A percentile compares a stretch with the other conserved stretches of the same genome.
phyloP scores from a whole-genome alignment of 768 basidiomycete species.

The Cubamyces lactineus region DNA sequence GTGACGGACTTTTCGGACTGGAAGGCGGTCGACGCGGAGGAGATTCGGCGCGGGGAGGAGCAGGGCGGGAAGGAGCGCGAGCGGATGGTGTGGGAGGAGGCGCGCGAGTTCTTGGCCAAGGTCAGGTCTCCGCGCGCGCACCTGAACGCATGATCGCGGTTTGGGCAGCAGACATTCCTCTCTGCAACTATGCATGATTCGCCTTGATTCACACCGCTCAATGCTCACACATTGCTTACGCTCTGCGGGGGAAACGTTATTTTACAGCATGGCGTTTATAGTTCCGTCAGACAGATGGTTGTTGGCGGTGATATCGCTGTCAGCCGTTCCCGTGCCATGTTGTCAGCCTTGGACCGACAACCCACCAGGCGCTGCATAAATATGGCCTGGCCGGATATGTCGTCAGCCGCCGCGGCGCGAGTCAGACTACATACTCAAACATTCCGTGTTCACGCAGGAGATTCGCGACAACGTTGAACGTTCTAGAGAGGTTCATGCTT shows the following conservation, averaged over 20 bases:
- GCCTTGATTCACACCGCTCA: too few relatives aligned
- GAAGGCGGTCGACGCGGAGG: constrained; percentile 74
- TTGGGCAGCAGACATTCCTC: not conserved
- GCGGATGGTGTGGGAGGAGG: constrained; percentile 73
- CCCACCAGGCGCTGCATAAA: not conserved
- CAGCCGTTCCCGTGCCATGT: not conserved
- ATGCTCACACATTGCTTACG: too few relatives aligned
- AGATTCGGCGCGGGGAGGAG: constrained; percentile 58
- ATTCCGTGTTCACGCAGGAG: too few relatives aligned
- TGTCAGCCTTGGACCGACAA: constrained; percentile 1
- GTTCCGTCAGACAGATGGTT: too few relatives aligned
- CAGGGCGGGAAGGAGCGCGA: constrained; percentile 70
- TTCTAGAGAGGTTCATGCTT: constrained; percentile 3
- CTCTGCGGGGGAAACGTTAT: too few relatives aligned
- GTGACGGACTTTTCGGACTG: constrained; percentile 75
- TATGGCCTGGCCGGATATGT: not conserved
- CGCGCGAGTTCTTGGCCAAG: constrained; percentile 35
- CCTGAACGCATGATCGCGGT: not conserved
- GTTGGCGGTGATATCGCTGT: not conserved
- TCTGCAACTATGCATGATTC: not conserved
- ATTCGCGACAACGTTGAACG: not conserved
- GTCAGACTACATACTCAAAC: not conserved
- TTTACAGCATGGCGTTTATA: too few relatives aligned
- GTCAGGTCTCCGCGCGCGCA: not conserved
- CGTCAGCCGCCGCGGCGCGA: not conserved